Conservation (phyloP, 2,329 filamentous ascomycete species). For the Chrysosporium keratinophilum region DNA sequence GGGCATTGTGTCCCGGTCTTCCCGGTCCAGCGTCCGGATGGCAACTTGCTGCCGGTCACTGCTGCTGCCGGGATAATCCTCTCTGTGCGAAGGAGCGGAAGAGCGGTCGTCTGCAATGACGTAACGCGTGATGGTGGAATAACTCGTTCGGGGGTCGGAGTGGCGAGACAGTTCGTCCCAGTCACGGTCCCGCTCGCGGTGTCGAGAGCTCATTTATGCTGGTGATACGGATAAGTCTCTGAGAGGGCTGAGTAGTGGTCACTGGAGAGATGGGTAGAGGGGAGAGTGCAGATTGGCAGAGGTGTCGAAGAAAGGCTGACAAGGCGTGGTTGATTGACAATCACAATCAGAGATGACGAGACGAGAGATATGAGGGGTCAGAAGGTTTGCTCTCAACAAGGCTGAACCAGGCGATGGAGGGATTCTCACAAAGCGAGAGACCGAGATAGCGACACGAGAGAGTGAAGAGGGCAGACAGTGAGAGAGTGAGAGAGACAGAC, state of each 20-base stretch:
- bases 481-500: too few relatives aligned
- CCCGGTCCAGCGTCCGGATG: conserved; percentile 35
- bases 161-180: conserved; percentile 35
- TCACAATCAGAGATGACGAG: background rate
- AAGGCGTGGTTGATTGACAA: background rate
- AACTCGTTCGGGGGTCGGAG: conserved; percentile 27
- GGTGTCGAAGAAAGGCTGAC: background rate
- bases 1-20: conserved; percentile 22
- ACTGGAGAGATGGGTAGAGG: background rate
- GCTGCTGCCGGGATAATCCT: conserved; percentile 21
- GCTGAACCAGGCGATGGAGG: background rate
- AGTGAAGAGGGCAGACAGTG: background rate
- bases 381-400: background rate
- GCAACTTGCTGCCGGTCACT: conserved; percentile 34
- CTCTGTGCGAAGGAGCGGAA: conserved; percentile 28
- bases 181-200: conserved; percentile 30
- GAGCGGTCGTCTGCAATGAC: conserved; percentile 34
- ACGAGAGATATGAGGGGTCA: background rate
- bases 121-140: conserved; percentile 49
- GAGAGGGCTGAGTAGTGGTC: background rate
- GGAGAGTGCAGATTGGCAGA: background rate
- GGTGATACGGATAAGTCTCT: conserved; percentile 30
- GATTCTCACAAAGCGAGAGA: too few relatives aligned
- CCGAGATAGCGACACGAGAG: background rate
- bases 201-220: conserved; percentile 29